Evolutionary conservation across 495 filamentous ascomycete species (phyloP).

Genomic region (Astrothelium macrocarpum): DNA sequence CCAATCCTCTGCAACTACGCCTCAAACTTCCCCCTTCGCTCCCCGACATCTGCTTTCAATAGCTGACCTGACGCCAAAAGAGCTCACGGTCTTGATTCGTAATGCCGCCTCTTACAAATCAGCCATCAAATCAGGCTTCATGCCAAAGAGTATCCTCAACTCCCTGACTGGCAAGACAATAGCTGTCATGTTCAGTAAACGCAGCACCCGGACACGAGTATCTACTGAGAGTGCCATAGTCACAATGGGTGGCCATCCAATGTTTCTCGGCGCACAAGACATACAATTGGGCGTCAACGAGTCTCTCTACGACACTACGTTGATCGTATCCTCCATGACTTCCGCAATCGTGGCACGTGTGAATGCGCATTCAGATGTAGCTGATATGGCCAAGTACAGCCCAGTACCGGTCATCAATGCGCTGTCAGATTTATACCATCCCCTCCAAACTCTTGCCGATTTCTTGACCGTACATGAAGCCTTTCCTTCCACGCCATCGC

Average conservation of each 20-base stretch:
- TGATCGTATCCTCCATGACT: slow-evolving; percentile 87
- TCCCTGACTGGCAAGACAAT: slow-evolving; percentile 66
- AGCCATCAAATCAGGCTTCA: slow-evolving; percentile 60
- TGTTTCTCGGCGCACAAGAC: slow-evolving; percentile 91
- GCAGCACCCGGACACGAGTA: slow-evolving; percentile 82
- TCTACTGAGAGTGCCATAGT: slow-evolving; percentile 83
- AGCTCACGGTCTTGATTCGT: slow-evolving; percentile 71
- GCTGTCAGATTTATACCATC: slow-evolving; percentile 78
- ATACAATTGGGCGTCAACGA: slow-evolving; percentile 97
- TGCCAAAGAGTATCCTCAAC: slow-evolving; percentile 41
- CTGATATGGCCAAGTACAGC: slow-evolving; percentile 66
- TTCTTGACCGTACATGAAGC: slow-evolving; percentile 81
- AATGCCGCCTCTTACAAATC: slow-evolving; percentile 70
- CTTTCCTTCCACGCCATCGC: slow-evolving; percentile 43
- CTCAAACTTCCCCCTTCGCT: slow-evolving; percentile 28
- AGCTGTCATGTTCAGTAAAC: slow-evolving; percentile 93
- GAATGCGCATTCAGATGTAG: slow-evolving; percentile 71
- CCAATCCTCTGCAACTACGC: slow-evolving; percentile 8
- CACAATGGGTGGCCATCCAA: slow-evolving; percentile 78
- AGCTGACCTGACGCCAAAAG: slow-evolving; percentile 66
- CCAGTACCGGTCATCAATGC: slow-evolving; percentile 92
- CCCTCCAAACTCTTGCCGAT: slow-evolving; percentile 86
- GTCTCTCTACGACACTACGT: slow-evolving; percentile 75
- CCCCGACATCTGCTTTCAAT: slow-evolving; percentile 75
- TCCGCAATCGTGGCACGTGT: slow-evolving; percentile 85